phyloP scores from a whole-genome alignment of 192 early-diverging fungal species.

The Linnemannia hyalina region DNA sequence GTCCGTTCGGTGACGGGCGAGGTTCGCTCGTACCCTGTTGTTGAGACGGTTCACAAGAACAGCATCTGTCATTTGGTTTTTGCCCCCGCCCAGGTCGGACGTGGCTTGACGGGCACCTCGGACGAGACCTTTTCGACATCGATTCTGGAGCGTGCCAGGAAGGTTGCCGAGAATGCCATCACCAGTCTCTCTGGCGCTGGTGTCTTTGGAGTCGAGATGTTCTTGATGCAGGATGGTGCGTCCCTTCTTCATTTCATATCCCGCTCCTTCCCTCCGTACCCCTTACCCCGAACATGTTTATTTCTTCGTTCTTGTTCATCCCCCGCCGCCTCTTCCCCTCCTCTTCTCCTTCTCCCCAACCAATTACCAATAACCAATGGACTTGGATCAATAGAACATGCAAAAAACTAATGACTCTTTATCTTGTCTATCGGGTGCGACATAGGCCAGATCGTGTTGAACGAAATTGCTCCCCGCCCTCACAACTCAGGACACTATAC shows the following conservation, averaged over 20 bases:
- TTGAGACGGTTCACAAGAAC: conserved; percentile 97
- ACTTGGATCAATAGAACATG: neutral
- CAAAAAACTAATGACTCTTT: neutral
- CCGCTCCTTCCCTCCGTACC: neutral
- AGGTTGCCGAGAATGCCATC: conserved; percentile 89
- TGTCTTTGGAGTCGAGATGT: conserved; percentile 99
- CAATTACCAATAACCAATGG: neutral
- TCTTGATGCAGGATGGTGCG: conserved; percentile 86
- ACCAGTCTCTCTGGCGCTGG: conserved; percentile 85
- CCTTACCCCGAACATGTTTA: no score
- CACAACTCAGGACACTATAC: conserved; percentile 99
- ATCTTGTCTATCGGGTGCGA: neutral
- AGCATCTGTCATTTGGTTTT: conserved; percentile 97
- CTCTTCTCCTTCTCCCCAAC: neutral
- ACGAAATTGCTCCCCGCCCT: conserved; percentile 98
- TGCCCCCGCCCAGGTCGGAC: conserved; percentile 96
- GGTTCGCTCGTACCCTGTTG: conserved; percentile 90
- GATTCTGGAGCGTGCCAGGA: conserved; percentile 76
- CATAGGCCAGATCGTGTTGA: conserved; percentile 84
- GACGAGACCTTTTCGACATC: conserved; percentile 51
- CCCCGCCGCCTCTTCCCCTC: neutral
- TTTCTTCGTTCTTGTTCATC: neutral
- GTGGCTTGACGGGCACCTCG: conserved; percentile 58
- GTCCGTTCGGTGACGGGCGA: conserved; percentile 82
- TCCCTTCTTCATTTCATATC: neutral